Evolutionary conservation across 2,329 filamentous ascomycete species (phyloP).

Genomic region (Ceratocystis diversiconidia): DNA sequence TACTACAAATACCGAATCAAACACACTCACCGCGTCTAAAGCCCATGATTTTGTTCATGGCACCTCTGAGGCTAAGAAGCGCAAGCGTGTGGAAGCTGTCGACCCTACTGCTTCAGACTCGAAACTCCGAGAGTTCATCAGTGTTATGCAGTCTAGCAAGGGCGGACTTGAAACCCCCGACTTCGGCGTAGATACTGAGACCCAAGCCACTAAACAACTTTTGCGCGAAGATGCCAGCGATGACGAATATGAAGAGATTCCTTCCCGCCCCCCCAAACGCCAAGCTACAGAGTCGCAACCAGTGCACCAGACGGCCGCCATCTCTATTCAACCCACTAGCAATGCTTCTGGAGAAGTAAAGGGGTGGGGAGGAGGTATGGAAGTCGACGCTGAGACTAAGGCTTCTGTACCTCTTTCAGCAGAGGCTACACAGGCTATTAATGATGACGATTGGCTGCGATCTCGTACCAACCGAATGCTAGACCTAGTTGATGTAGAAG

Average conservation of each 20-base stretch:
- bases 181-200: constrained; percentile 8
- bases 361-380: neutral
- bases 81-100: constrained; percentile 46
- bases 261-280: constrained; percentile 26
- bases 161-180: constrained; percentile 14
- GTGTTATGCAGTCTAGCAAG: constrained; percentile 53
- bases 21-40: neutral
- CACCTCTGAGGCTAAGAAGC: constrained; percentile 42
- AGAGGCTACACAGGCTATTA: constrained; percentile 31
- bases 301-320: neutral
- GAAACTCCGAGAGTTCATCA: constrained; percentile 74
- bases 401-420: constrained; percentile 14
- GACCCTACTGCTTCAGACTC: constrained; percentile 43
- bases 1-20: neutral
- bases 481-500: constrained; percentile 67
- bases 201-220: constrained; percentile 23
- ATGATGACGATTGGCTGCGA: constrained; percentile 83
- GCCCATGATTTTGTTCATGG: constrained; percentile 20
- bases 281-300: constrained; percentile 17
- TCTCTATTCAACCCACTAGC: constrained; percentile 10
- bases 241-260: constrained; percentile 58
- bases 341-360: constrained; percentile 52
- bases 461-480: constrained; percentile 76
- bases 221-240: constrained; percentile 48
- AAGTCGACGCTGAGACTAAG: constrained; percentile 10